Conservation (phyloP, 1,284 basidiomycete species). For the Sporisorium exsertum region DNA sequence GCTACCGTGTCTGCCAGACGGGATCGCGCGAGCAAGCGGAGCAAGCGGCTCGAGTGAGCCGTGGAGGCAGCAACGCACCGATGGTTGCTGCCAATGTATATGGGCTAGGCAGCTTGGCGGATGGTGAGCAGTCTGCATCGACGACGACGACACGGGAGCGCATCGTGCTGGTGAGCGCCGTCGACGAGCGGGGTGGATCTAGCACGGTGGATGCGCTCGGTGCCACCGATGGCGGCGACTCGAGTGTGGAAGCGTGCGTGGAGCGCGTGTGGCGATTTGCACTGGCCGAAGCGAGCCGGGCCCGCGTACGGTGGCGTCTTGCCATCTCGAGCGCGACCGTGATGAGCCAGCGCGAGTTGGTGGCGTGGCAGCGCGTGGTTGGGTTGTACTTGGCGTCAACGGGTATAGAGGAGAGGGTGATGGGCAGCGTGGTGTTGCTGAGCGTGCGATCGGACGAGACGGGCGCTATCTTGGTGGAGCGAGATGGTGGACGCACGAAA, state of each 20-base stretch:
- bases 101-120: constrained; percentile 1
- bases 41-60: neutral
- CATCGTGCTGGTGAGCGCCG: constrained; percentile 40
- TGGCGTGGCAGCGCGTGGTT: constrained; percentile 30
- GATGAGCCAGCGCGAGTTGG: constrained; percentile 29
- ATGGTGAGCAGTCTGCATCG: neutral
- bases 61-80: neutral
- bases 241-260: constrained; percentile 28
- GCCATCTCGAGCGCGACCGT: constrained; percentile 31
- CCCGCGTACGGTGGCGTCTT: constrained; percentile 45
- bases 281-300: constrained; percentile 34
- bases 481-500: constrained; percentile 2
- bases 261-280: constrained; percentile 48
- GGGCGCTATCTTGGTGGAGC: constrained; percentile 18
- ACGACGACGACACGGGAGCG: neutral
- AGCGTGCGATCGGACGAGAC: constrained; percentile 33
- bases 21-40: neutral
- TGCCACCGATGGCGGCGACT: constrained; percentile 2
- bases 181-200: constrained; percentile 49
- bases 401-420: constrained; percentile 1
- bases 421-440: constrained; percentile 23
- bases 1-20: constrained; percentile 26
- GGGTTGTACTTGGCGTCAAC: constrained; percentile 10
- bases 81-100: constrained; percentile 1
- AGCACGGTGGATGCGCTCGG: constrained; percentile 24